Evolutionary conservation across 768 basidiomycete species (phyloP).

Genomic region (Pleurotus salmoneostramineus): DNA sequence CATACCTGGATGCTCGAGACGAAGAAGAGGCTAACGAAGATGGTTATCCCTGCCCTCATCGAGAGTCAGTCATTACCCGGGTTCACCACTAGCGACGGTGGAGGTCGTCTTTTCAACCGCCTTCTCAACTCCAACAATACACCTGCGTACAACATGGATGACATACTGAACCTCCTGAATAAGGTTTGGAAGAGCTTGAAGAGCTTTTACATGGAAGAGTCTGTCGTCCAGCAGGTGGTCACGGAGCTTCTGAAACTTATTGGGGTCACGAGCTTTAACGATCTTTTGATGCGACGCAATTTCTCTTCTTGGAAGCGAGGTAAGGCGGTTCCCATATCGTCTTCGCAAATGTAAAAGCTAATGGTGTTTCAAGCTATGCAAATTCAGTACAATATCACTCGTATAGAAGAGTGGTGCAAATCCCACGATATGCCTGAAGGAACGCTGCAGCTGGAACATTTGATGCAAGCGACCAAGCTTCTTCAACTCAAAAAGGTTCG

Average conservation of each 20-base stretch:
- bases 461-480: constrained; percentile 99
- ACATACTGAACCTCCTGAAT: constrained; percentile 93
- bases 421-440: constrained; percentile 99
- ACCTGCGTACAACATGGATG: constrained; percentile 98
- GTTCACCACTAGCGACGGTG: constrained; percentile 93
- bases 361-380: constrained; percentile 78
- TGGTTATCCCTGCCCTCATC: constrained; percentile 98
- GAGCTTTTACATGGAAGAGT: constrained; percentile 98
- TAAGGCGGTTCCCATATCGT: constrained; percentile 21
- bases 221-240: constrained; percentile 91
- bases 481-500: constrained; percentile 94
- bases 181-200: constrained; percentile 98
- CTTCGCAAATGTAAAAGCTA: background rate
- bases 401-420: constrained; percentile 99
- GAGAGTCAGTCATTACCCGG: constrained; percentile 98
- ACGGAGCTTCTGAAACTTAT: constrained; percentile 94
- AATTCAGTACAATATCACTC: constrained; percentile 99
- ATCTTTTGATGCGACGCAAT: constrained; percentile 96
- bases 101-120: constrained; percentile 90
- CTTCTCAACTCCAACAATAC: constrained; percentile 80
- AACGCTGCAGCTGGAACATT: constrained; percentile 92
- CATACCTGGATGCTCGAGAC: constrained; percentile 99
- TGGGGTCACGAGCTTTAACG: constrained; percentile 97
- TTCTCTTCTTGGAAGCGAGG: constrained; percentile 99
- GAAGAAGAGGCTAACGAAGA: constrained; percentile 93